Evolutionary conservation across 495 filamentous ascomycete species (phyloP).

Genomic region (Hapsidospora chrysogenum): DNA sequence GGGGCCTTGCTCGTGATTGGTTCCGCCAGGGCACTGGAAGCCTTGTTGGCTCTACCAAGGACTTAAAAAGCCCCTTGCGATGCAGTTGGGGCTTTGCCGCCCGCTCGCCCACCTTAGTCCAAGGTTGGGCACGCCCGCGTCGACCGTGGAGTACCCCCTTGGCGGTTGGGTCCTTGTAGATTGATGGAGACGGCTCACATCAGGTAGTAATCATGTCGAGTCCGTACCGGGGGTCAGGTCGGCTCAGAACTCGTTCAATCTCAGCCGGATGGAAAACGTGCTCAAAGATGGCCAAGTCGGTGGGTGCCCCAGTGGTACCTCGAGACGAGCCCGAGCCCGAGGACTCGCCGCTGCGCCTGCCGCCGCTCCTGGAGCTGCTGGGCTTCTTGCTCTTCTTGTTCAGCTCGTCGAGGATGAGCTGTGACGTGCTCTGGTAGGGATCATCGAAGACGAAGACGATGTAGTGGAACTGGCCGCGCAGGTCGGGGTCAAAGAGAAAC

Average conservation of each 20-base stretch:
- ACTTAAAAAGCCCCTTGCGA: no score
- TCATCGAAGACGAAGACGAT: conserved; percentile 57
- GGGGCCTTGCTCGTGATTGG: no score
- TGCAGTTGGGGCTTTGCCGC: no score
- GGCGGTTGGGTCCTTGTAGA: no score
- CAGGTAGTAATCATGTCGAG: conserved; percentile 24
- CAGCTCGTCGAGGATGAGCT: conserved; percentile 28
- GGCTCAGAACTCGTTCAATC: conserved; percentile 20
- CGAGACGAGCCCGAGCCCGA: conserved; percentile 10
- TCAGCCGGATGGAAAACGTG: conserved; percentile 21
- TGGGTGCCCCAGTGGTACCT: conserved; percentile 9
- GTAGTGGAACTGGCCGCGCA: conserved; percentile 47
- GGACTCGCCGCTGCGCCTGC: conserved; percentile 11
- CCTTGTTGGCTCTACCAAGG: no score
- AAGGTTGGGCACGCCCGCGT: no score
- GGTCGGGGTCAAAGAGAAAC: conserved; percentile 45
- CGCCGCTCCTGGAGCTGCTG: conserved; percentile 8
- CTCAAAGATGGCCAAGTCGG: conserved; percentile 26
- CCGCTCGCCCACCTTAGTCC: no score
- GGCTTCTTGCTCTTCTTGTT: conserved; percentile 14
- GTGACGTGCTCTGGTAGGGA: conserved; percentile 22
- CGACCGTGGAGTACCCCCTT: no score
- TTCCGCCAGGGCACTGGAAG: no score
- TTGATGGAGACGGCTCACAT: conserved; percentile 2
- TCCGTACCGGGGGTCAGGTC: conserved; percentile 27